A percentile compares a stretch with the other conserved stretches of the same genome.
phyloP scores from a whole-genome alignment of 495 filamentous ascomycete genomes.

The Neurospora sp. region DNA sequence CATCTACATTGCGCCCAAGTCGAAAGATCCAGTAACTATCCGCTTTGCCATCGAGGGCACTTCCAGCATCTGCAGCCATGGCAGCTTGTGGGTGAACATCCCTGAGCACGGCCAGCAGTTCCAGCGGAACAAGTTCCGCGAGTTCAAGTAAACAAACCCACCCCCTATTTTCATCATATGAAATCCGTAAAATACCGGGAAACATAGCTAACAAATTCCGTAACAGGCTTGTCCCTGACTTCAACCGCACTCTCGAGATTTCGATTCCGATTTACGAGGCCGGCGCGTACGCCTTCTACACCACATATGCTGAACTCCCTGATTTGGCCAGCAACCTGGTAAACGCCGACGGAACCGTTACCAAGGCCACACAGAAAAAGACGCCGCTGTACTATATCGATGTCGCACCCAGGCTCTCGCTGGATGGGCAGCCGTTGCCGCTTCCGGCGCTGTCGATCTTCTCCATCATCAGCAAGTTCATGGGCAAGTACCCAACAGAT shows the following conservation, averaged over 20 bases:
- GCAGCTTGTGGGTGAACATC: slow-evolving; percentile 92
- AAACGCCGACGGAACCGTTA: slow-evolving; percentile 15
- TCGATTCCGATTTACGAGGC: slow-evolving; percentile 72
- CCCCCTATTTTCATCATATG: not conserved
- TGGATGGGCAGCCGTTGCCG: slow-evolving; percentile 60
- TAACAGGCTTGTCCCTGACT: slow-evolving; percentile 72
- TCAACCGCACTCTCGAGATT: slow-evolving; percentile 83
- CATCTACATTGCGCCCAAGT: slow-evolving; percentile 78
- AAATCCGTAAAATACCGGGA: not conserved
- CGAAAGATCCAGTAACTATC: slow-evolving; percentile 59
- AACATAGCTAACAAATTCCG: slow-evolving; percentile 1
- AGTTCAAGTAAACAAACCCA: slow-evolving; percentile 60
- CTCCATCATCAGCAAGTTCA: slow-evolving; percentile 95
- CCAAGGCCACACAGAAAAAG: slow-evolving; percentile 40
- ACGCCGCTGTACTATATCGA: slow-evolving; percentile 84
- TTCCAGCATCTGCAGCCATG: slow-evolving; percentile 87
- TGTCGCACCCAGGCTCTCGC: slow-evolving; percentile 71
- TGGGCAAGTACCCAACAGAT: slow-evolving; percentile 79
- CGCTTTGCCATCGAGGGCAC: slow-evolving; percentile 93
- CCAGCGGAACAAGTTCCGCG: slow-evolving; percentile 62
- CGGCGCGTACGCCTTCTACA: slow-evolving; percentile 95
- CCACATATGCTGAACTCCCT: slow-evolving; percentile 81
- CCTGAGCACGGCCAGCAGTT: slow-evolving; percentile 67
- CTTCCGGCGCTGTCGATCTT: slow-evolving; percentile 82
- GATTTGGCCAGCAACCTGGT: slow-evolving; percentile 53